Conservation (phyloP, 164 flowering plant genomes). For the Magnolia kwangsiensis region DNA sequence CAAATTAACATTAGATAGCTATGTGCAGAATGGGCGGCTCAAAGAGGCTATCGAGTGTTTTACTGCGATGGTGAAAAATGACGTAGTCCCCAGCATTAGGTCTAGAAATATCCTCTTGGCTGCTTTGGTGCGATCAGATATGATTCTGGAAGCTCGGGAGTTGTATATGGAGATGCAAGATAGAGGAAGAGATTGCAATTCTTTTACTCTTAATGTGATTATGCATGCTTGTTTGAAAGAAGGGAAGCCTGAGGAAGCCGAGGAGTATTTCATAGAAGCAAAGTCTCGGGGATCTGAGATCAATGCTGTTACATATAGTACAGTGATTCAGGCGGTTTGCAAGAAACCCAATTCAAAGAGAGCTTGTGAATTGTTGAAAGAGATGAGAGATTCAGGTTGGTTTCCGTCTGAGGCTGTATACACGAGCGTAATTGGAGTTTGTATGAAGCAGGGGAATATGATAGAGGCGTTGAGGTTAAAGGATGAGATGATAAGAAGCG, state of each 20-base stretch:
- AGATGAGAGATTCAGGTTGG: slow-evolving; percentile 61
- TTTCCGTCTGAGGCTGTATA: slow-evolving; percentile 47
- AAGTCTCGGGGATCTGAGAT: slow-evolving; percentile 41
- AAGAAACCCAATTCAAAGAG: slow-evolving; percentile 30
- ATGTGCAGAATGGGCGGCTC: slow-evolving; percentile 29
- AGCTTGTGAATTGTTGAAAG: slow-evolving; percentile 53
- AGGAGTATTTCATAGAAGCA: slow-evolving; percentile 41
- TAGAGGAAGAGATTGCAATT: slow-evolving; percentile 38
- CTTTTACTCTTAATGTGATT: slow-evolving; percentile 35
- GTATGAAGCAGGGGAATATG: slow-evolving; percentile 58
- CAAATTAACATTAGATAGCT: slow-evolving; percentile 44
- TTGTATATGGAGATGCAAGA: slow-evolving; percentile 40
- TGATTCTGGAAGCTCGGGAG: slow-evolving; percentile 29
- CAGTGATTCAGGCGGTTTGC: slow-evolving; percentile 49
- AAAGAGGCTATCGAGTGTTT: slow-evolving; percentile 51
- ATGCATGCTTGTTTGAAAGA: slow-evolving; percentile 56
- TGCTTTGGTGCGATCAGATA: slow-evolving; percentile 37
- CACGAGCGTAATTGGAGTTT: slow-evolving; percentile 46
- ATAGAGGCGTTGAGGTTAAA: slow-evolving; percentile 50
- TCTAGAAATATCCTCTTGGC: slow-evolving; percentile 37
- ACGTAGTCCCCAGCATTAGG: slow-evolving; percentile 27
- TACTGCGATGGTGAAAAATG: slow-evolving; percentile 28
- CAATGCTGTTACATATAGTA: slow-evolving; percentile 33
- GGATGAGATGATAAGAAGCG: slow-evolving; percentile 63
- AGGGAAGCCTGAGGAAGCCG: slow-evolving; percentile 48